Base-by-base conservation (phyloP, 2,329 filamentous ascomycete genomes). In the Neofusicoccum umdonicola region DNA sequence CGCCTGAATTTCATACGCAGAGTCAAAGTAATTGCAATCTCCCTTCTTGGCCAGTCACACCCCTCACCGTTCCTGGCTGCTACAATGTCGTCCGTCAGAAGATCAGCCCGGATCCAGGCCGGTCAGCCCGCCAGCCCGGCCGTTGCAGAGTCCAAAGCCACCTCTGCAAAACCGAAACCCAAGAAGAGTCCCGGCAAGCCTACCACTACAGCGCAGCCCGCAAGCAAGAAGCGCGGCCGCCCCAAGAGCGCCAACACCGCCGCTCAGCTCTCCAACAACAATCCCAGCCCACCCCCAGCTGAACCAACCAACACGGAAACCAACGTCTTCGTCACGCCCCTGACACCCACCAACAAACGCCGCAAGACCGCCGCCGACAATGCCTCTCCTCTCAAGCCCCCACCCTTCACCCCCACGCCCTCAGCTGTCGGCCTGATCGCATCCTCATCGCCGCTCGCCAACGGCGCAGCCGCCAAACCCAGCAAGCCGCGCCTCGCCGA, bases 401-500 rank as follows among this genome's bases (percentile, higher is more conserved):
- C 54, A 35, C 54, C 54, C 9, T 22, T 58, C 15, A 58, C 54
- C 4, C 54, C 54, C 6, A 84, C 83, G 0, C 82, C 84, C 1
- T 80, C 80, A 27, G 80, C 79, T 41, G 78, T 84, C 37, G 78
- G 76, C 6, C 71, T 83, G 62, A 81, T 84, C 69, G 74, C 78
- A 22, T 80, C 77, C 35, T 65, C 69, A 12, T 73, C 71, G 11
- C 66, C 68, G 3, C 51, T 52, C 34, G 19, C n/a, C 50, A 17
- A 15, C 47, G 34, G 11, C 15, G n/a, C 7, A 11, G 19, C 66
- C 48, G 66, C 68, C 2, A 64, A 63, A 9, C 70, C 71, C 78
- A 80, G 56, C 63, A 7, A 70, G 17, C 52, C 41, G 15, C 84
- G 88, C 27, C 83, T 89, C 1, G 88, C 87, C 13, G 82, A 88